Evolutionary conservation across 2,329 filamentous ascomycete species (phyloP), one percentile per base, ranked within the genome.

Genomic region (Arthroderma uncinatum): DNA sequence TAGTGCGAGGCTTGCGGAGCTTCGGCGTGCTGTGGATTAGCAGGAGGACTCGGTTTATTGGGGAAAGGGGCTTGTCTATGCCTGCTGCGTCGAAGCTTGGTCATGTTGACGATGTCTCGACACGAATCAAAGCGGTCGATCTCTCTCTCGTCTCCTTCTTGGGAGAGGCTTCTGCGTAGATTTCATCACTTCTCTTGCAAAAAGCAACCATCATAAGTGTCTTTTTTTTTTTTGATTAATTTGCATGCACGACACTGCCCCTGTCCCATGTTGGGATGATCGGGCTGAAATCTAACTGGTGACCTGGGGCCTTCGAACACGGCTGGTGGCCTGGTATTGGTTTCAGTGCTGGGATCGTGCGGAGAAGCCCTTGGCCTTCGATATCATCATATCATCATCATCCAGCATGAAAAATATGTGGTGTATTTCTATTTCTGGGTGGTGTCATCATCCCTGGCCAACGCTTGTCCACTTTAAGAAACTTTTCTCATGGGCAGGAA

Each of bases 281-380:
- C 50, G 50, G 50, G 50, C 50, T 53, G 30, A 53, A 48, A 53
- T 53, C 50, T 53, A 34, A 53, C 34, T 53, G 50, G 30, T 34
- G 30, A 36, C 30, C 30, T 36, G 25, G 50, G 50, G 34, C 16
- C n/a, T 37, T 53, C 50, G 50, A 53, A 37, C 50, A 53, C 50
- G 50, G 50, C 50, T 53, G 50, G 50, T 36, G 50, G 30, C 50
- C 50, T 53, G n/a, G 50, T 53, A 36, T 53, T 37, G 28, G 50
- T 53, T 53, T 37, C 34, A 36, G 28, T 36, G 50, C 50, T 19
- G 28, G 50, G 50, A 36, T 53, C 34, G 30, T 53, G 50, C 30
- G 50, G 50, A 53, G 50, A 53, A 34, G 16, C 25, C 50, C 50
- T 28, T 36, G 48, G 25, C n/a, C 25, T 33, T 52, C 28, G 19